Base-by-base conservation (phyloP, 129 eudicot genomes). In the Cynara cardunculus region DNA sequence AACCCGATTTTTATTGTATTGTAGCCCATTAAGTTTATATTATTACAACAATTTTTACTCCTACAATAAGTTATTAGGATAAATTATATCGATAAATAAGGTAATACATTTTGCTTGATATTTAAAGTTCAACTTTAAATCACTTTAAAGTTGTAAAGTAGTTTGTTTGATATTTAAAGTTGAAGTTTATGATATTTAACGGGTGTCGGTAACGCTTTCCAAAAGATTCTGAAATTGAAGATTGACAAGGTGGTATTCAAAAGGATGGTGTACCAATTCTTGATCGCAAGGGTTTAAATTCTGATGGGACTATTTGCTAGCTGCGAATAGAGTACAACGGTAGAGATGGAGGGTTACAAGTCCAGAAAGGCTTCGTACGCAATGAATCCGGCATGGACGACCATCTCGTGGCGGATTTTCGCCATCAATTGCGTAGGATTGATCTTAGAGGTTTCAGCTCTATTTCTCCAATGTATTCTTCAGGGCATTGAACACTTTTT, bases 401-500 rank as follows among this genome's bases (percentile, higher is more conserved):
- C 94, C 0, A 59, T 89, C 24, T 3, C 84, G 30, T 87, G 90
- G 91, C 91, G 87, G 28, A 69, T 86, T 69, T 83, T 25, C 41
- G 2, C 81, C 0, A 30, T 91, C 7, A 91, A 93, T 2, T 53
- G 71, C 2, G 12, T 83, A 1, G 89, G 89, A 1, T 71, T 91
- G 74, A 85, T 91, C 24, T 84, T 85, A 30, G 74, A 85, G 67
- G 91, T 89, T 25, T 88, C 96, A 5, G 85, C 96, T 0, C 66
- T 91, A 30, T 91, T 91, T n/a, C 75, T 88, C 91, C 0, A 91
- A 91, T 72, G 91, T 89, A 7, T n/a, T n/a, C n/a, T n/a, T n/a
- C n/a, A n/a, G n/a, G n/a, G n/a, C n/a, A n/a, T n/a, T n/a, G n/a
- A n/a, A n/a, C n/a, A n/a, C n/a, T n/a, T n/a, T n/a, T n/a, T n/a